Evolutionary conservation across 768 basidiomycete genomes (phyloP).

Genomic region (Lactifluus hygrophoroides): DNA sequence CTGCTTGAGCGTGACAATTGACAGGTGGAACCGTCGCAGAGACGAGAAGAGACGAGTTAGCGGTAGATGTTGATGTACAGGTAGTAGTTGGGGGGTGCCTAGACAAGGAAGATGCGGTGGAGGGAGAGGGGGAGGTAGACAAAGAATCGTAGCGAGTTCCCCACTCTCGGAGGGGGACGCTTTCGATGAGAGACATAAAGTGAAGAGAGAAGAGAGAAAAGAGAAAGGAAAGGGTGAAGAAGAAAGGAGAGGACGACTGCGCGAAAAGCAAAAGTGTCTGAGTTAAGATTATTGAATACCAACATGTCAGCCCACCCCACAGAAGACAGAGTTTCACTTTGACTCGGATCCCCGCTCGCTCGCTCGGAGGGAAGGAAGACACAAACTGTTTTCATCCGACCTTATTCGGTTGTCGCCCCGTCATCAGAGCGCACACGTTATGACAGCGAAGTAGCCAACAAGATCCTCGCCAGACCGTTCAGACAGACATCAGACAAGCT

Average conservation of each 20-base stretch:
- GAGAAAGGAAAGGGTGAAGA: background rate
- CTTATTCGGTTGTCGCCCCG: constrained; percentile 12
- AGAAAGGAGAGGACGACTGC: background rate
- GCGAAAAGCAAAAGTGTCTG: background rate
- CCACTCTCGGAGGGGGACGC: constrained; percentile 44
- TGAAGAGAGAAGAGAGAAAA: background rate
- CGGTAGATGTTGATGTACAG: constrained; percentile 11
- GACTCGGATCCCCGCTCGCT: constrained; percentile 12
- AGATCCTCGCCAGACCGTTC: constrained; percentile 2
- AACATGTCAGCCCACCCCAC: constrained; percentile 11
- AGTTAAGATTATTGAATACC: constrained; percentile 16
- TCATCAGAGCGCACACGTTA: background rate
- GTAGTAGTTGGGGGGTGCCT: background rate
- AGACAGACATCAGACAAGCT: constrained; percentile 5
- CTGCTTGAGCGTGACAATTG: constrained; percentile 11
- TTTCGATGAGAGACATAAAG: constrained; percentile 39
- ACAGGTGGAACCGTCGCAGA: constrained; percentile 21
- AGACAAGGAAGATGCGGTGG: constrained; percentile 23
- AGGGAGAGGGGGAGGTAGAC: constrained; percentile 39
- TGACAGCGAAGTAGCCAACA: background rate
- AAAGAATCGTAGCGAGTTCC: constrained; percentile 67
- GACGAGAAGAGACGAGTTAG: constrained; percentile 21
- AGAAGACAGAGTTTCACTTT: background rate
- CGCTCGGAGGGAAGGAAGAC: no score
- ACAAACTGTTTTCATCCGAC: background rate